These are phyloP conservation scores for Hymenoscyphus salicellus DNA, from an alignment of 2,329 filamentous ascomycete genomes.

Conservation along the genomic window DNA sequence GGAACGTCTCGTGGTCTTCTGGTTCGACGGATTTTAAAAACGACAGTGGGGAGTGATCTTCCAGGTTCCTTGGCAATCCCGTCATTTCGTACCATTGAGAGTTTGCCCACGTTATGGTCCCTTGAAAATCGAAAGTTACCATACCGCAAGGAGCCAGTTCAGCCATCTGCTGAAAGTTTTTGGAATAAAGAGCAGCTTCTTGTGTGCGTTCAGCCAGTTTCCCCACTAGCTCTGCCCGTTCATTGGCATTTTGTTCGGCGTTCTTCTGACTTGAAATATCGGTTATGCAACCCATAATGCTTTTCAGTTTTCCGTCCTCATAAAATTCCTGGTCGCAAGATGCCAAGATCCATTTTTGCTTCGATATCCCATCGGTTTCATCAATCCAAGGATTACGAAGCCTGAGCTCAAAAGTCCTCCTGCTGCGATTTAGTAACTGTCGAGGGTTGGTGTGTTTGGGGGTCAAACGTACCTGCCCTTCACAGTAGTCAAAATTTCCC, in stretches of 20 bases:
- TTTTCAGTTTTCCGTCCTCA: constrained; percentile 25
- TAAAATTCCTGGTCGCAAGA: constrained; percentile 29
- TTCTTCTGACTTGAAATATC: constrained; percentile 27
- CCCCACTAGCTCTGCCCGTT: constrained; percentile 21
- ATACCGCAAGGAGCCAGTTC: constrained; percentile 27
- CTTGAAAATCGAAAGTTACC: constrained; percentile 25
- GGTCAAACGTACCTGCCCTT: background rate
- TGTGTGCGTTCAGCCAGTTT: constrained; percentile 24
- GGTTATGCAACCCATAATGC: constrained; percentile 30
- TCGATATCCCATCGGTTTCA: constrained; percentile 17
- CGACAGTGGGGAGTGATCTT: constrained; percentile 50
- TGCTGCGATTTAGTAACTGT: background rate
- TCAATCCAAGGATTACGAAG: constrained; percentile 37
- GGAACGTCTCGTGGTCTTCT: constrained; percentile 59
- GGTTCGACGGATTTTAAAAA: constrained; percentile 70
- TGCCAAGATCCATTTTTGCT: constrained; percentile 27
- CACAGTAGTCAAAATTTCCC: constrained; percentile 22
- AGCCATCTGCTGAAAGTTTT: constrained; percentile 28
- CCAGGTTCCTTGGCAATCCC: constrained; percentile 55
- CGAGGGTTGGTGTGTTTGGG: background rate
- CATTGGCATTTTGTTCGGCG: constrained; percentile 22
- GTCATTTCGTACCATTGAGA: constrained; percentile 59
- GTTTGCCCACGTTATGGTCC: constrained; percentile 29
- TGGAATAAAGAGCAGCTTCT: constrained; percentile 25
- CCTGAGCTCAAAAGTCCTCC: constrained; percentile 23